phyloP scores from a whole-genome alignment of 2,329 filamentous ascomycete species.

The Cryphonectria radicalis region DNA sequence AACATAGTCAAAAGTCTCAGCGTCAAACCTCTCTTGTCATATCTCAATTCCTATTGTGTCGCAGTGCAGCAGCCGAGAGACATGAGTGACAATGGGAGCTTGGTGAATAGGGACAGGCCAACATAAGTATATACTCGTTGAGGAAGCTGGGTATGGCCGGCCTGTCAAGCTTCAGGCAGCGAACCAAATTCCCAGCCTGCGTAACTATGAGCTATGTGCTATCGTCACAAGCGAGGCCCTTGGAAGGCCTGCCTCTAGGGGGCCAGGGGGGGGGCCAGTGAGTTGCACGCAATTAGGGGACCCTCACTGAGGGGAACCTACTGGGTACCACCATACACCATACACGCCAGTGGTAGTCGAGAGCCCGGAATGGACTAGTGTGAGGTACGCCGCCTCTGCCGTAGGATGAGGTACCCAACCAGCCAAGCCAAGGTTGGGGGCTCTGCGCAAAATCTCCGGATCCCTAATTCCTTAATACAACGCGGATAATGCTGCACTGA shows the following conservation, averaged over 20 bases:
- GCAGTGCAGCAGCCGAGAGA: slow-evolving; percentile 21
- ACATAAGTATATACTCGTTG: not conserved
- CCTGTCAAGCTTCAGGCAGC: not conserved
- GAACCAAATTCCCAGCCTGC: not conserved
- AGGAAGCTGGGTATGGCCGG: not conserved
- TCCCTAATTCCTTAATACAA: slow-evolving; percentile 6
- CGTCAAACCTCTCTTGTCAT: slow-evolving; percentile 12
- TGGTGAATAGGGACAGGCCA: slow-evolving; percentile 2
- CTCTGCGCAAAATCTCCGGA: slow-evolving; percentile 10
- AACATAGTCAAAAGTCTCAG: slow-evolving; percentile 11
- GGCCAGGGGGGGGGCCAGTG: no score
- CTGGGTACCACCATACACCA: slow-evolving; percentile 1
- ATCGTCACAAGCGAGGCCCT: not conserved
- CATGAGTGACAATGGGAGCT: slow-evolving; percentile 15
- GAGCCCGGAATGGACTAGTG: slow-evolving; percentile 12
- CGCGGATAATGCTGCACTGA: slow-evolving; percentile 10
- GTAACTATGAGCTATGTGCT: not conserved
- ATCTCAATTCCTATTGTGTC: slow-evolving; percentile 14
- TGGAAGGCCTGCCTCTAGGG: not conserved
- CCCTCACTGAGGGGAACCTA: not conserved
- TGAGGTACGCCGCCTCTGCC: slow-evolving; percentile 5
- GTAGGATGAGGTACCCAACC: not conserved
- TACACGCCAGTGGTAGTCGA: slow-evolving; percentile 1
- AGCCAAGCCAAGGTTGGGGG: slow-evolving; percentile 6
- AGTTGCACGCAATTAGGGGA: not conserved